Conservation (phyloP, 176 grass and related monocot genomes). For the Luzula sylvatica region DNA sequence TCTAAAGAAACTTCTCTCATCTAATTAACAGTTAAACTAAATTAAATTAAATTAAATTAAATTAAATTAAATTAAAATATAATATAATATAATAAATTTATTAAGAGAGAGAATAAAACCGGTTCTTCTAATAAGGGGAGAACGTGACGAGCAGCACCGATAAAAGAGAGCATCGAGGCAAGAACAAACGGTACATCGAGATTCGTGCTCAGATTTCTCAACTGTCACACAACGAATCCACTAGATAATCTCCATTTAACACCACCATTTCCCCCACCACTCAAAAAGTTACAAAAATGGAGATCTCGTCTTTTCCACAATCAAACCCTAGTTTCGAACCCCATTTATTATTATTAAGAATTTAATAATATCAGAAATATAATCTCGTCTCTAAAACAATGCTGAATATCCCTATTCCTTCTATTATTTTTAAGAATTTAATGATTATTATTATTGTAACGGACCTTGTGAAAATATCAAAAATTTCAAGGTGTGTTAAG, state of each 20-base stretch:
- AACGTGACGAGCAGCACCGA: slow-evolving; percentile 85
- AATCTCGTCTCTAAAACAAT: slow-evolving; percentile 91
- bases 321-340: slow-evolving; percentile 27
- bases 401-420: slow-evolving; percentile 46
- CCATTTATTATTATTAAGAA: slow-evolving; percentile 40
- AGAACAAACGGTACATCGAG: slow-evolving; percentile 84
- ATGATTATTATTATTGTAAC: slow-evolving; percentile 7
- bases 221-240: slow-evolving; percentile 78
- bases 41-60: slow-evolving; percentile 8
- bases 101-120: slow-evolving; percentile 28
- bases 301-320: slow-evolving; percentile 21
- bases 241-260: slow-evolving; percentile 82
- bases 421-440: slow-evolving; percentile 31
- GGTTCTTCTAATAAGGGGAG: slow-evolving; percentile 91
- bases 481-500: slow-evolving; percentile 65
- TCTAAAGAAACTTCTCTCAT: slow-evolving; percentile 78
- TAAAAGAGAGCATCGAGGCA: slow-evolving; percentile 79
- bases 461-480: slow-evolving; percentile 80
- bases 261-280: slow-evolving; percentile 54
- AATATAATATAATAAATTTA: slow-evolving; percentile 1
- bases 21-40: slow-evolving; percentile 24
- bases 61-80: too few species aligned
- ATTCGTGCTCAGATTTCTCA: slow-evolving; percentile 77
- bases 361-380: slow-evolving; percentile 71
- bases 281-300: slow-evolving; percentile 10